A percentile compares a stretch with the other conserved stretches of the same genome.
Evolutionary conservation across 1,284 basidiomycete genomes (phyloP).

Genomic region (Cronartium quercuum): DNA sequence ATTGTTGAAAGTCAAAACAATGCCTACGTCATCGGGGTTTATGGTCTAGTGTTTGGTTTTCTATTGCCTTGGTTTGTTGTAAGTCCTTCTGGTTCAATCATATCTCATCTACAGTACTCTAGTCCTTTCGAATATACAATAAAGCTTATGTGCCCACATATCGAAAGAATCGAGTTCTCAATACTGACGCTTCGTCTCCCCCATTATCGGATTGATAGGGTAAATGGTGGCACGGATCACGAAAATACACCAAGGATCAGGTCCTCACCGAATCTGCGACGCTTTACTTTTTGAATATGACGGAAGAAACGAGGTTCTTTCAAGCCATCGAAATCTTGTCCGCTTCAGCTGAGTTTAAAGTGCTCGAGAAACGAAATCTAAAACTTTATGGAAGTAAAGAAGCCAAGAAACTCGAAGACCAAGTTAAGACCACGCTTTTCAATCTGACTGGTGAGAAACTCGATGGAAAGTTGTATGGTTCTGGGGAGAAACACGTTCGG

Average conservation of each 20-base stretch:
- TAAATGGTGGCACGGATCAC: conserved; percentile 95
- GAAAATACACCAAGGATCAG: conserved; percentile 86
- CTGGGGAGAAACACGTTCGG: conserved; percentile 46
- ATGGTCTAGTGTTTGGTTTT: conserved; percentile 80
- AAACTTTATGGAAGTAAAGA: conserved; percentile 42
- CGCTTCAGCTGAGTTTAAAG: conserved; percentile 65
- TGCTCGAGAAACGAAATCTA: conserved; percentile 50
- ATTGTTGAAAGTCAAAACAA: conserved; percentile 88
- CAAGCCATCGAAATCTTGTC: conserved; percentile 71
- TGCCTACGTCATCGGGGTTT: conserved; percentile 78
- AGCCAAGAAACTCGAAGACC: conserved; percentile 51
- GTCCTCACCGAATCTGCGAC: conserved; percentile 77
- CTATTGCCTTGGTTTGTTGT: conserved; percentile 78
- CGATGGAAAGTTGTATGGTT: conserved; percentile 40
- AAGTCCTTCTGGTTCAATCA: conserved; percentile 48
- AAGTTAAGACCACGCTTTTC: conserved; percentile 53
- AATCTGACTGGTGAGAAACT: conserved; percentile 42
- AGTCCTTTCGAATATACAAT: neutral
- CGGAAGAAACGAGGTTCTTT: conserved; percentile 69
- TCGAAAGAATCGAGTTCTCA: neutral
- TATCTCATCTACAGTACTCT: neutral
- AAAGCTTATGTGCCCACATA: neutral
- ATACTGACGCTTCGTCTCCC: neutral
- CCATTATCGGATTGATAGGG: conserved; percentile 54
- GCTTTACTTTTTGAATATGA: conserved; percentile 77